Conservation (phyloP, 352 stramenopile genomes). For the Globisporangium apiculatum region DNA sequence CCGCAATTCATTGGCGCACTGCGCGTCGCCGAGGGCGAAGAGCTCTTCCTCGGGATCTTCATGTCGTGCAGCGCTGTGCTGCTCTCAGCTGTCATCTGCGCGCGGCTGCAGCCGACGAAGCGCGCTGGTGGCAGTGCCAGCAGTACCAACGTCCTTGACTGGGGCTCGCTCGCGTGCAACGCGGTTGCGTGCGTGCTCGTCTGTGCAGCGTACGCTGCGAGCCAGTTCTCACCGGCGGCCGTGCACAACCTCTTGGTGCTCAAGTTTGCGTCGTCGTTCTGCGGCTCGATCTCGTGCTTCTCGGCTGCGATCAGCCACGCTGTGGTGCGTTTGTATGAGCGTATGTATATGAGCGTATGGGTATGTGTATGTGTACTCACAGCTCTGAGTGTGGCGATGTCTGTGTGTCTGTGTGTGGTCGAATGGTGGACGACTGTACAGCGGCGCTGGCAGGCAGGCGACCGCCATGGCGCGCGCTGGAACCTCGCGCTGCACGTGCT, state of each 20-base stretch:
- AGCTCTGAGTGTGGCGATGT: background rate
- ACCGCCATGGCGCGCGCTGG: slow-evolving; percentile 37
- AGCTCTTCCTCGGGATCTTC: slow-evolving; percentile 59
- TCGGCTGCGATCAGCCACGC: slow-evolving; percentile 44
- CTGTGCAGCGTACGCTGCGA: slow-evolving; percentile 44
- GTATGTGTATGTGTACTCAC: too few species aligned
- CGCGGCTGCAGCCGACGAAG: slow-evolving; percentile 9
- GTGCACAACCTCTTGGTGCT: slow-evolving; percentile 53
- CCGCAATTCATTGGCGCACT: slow-evolving; percentile 60
- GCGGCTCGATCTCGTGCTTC: slow-evolving; percentile 61
- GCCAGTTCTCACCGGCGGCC: slow-evolving; percentile 25
- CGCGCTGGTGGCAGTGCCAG: background rate
- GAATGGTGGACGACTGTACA: slow-evolving; percentile 5
- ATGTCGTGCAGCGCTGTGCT: slow-evolving; percentile 64
- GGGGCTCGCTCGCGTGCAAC: slow-evolving; percentile 57
- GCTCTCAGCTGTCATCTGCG: slow-evolving; percentile 43
- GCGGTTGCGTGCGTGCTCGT: slow-evolving; percentile 36
- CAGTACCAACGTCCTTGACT: slow-evolving; percentile 28
- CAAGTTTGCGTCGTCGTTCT: slow-evolving; percentile 80
- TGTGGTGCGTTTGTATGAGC: slow-evolving; percentile 22
- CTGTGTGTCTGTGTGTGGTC: background rate
- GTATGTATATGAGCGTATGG: too few species aligned
- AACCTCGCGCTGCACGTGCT: slow-evolving; percentile 43
- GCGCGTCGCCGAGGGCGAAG: slow-evolving; percentile 56
- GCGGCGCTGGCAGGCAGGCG: slow-evolving; percentile 38